These are phyloP conservation scores for Lasiosphaeriaceae sp. DNA, from an alignment of 495 filamentous ascomycete species.

Conservation along the genomic window DNA sequence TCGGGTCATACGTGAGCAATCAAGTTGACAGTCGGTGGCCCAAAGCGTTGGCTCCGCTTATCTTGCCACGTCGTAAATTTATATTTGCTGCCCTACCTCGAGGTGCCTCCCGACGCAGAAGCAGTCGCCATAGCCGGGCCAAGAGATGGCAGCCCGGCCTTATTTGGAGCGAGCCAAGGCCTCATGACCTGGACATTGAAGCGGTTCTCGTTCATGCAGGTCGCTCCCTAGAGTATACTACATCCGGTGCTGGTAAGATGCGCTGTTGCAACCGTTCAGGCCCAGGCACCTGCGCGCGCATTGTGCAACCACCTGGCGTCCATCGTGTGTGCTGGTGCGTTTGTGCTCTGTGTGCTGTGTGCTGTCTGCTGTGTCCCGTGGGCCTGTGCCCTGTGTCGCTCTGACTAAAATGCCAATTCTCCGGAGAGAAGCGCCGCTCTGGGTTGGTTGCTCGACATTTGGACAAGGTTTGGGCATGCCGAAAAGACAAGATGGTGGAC, in stretches of 20 bases:
- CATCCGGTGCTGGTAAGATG: conserved; percentile 1
- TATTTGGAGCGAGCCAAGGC: conserved; percentile 6
- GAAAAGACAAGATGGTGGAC: neutral
- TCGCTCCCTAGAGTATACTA: no score
- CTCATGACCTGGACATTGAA: conserved; percentile 12
- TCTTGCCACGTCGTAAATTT: conserved; percentile 19
- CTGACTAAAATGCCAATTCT: conserved; percentile 8
- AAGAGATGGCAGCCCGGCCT: neutral
- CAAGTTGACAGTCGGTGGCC: neutral
- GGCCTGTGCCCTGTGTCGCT: neutral
- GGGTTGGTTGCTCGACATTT: neutral
- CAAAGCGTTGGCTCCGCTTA: conserved; percentile 2
- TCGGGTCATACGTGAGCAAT: conserved; percentile 11
- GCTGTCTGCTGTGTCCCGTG: no score
- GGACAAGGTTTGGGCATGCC: neutral
- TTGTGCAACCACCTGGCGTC: neutral
- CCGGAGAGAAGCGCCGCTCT: conserved; percentile 8
- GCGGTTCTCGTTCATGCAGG: conserved; percentile 24
- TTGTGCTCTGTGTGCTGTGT: neutral
- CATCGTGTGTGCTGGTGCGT: no score
- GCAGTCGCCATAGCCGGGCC: neutral
- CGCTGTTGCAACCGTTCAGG: neutral
- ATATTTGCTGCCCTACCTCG: conserved; percentile 1
- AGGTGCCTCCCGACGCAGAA: neutral
- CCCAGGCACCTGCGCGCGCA: conserved; percentile 2